Evolutionary conservation across 2,329 filamentous ascomycete species (phyloP).

Genomic region (Aspergillus viridinutans): DNA sequence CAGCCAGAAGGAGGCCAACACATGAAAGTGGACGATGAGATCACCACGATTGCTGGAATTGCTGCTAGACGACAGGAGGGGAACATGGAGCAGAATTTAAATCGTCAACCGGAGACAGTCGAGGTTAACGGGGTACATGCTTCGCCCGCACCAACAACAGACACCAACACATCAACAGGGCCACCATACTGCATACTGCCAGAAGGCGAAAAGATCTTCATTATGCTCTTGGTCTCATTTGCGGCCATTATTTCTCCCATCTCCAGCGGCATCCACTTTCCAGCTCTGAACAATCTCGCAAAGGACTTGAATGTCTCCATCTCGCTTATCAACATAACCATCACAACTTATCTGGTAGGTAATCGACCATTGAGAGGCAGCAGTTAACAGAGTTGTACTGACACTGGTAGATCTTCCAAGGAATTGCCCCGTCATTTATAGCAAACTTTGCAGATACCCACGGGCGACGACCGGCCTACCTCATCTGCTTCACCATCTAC

Average conservation of each 20-base stretch:
- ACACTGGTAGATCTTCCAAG: slow-evolving; percentile 51
- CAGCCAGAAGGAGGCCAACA: too few relatives aligned
- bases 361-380: too few relatives aligned
- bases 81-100: too few relatives aligned
- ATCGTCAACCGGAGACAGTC: too few relatives aligned
- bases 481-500: slow-evolving; percentile 51
- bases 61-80: too few relatives aligned
- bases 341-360: slow-evolving; percentile 46
- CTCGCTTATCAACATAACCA: slow-evolving; percentile 44
- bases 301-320: slow-evolving; percentile 37
- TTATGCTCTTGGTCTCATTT: slow-evolving; percentile 1
- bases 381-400: neutral
- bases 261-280: slow-evolving; percentile 29
- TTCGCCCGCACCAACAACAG: too few relatives aligned
- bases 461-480: slow-evolving; percentile 59
- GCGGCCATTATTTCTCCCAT: slow-evolving; percentile 19
- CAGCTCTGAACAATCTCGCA: slow-evolving; percentile 29
- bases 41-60: too few relatives aligned
- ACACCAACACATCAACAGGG: too few relatives aligned
- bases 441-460: slow-evolving; percentile 60
- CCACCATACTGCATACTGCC: neutral
- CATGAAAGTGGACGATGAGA: too few relatives aligned
- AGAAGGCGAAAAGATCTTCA: neutral
- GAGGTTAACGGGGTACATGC: too few relatives aligned
- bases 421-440: slow-evolving; percentile 56